Conservation (phyloP, 257 asterid genomes). For the Plantago ovata region DNA sequence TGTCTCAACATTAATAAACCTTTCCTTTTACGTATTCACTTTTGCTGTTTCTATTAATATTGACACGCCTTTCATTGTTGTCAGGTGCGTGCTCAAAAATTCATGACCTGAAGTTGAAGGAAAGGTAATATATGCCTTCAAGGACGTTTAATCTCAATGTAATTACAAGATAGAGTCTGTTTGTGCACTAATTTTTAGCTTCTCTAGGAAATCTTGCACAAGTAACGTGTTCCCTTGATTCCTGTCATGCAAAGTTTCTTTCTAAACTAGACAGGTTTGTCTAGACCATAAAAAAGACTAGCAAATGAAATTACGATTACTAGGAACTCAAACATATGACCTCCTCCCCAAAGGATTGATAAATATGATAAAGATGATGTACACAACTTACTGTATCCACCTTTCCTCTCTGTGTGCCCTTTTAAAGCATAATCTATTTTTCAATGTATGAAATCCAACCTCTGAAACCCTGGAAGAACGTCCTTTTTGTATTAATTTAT, state of each 20-base stretch:
- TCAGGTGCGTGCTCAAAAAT: constrained; percentile 87
- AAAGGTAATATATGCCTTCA: constrained; percentile 46
- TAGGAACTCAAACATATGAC: too few relatives aligned
- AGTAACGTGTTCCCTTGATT: background rate
- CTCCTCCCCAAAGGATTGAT: too few relatives aligned
- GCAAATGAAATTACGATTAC: too few relatives aligned
- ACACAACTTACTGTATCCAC: too few relatives aligned
- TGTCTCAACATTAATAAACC: constrained; percentile 1
- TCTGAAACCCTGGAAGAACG: background rate
- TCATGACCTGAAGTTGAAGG: constrained; percentile 94
- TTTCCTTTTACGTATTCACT: too few relatives aligned
- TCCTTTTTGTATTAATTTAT: background rate
- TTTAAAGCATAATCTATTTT: too few relatives aligned
- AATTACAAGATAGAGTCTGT: too few relatives aligned
- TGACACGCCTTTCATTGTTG: constrained; percentile 19
- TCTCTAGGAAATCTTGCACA: constrained; percentile 7
- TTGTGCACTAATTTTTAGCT: background rate
- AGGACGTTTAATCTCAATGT: too few relatives aligned
- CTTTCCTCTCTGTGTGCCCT: background rate
- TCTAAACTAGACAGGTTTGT: background rate
- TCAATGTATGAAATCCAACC: too few relatives aligned
- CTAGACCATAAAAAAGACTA: too few relatives aligned
- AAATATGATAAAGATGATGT: too few relatives aligned
- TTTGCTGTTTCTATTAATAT: background rate
- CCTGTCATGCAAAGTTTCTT: background rate